Evolutionary conservation across 2,329 filamentous ascomycete species (phyloP).

Genomic region (Pyrenochaeta sp.): DNA sequence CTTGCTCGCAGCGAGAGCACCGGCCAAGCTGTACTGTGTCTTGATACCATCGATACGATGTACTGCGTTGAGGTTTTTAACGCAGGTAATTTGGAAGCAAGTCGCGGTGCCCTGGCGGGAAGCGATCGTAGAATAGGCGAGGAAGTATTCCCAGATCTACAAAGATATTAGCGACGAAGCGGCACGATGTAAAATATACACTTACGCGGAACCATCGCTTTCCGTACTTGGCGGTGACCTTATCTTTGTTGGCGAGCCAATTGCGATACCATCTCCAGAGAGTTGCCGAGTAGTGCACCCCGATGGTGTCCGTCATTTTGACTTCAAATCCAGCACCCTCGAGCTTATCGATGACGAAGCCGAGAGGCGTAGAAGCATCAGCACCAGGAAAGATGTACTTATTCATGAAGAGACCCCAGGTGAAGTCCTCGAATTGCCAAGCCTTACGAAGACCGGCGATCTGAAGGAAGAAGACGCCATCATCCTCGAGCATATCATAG

Average conservation of each 20-base stretch:
- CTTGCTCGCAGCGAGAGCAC: conserved; percentile 66
- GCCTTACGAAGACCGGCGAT: conserved; percentile 91
- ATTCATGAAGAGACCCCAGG: conserved; percentile 99
- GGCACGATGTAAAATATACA: conserved; percentile 24
- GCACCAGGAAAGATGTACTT: conserved; percentile 98
- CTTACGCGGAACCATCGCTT: conserved; percentile 92
- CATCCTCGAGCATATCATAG: conserved; percentile 94
- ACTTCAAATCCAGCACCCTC: conserved; percentile 90
- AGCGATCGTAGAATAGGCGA: conserved; percentile 83
- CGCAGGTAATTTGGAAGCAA: conserved; percentile 85
- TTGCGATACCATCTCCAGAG: conserved; percentile 99
- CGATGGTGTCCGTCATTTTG: conserved; percentile 90
- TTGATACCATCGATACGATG: conserved; percentile 80
- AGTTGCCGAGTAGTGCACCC: conserved; percentile 96
- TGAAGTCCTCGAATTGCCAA: conserved; percentile 98
- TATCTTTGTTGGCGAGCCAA: conserved; percentile 93
- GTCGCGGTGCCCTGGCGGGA: conserved; percentile 85
- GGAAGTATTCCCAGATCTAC: conserved; percentile 93
- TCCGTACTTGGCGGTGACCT: conserved; percentile 94
- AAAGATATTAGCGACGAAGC: conserved; percentile 10
- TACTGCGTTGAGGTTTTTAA: conserved; percentile 90
- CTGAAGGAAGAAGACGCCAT: conserved; percentile 95
- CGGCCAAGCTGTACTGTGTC: conserved; percentile 73
- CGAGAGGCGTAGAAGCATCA: conserved; percentile 91
- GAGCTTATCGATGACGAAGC: conserved; percentile 83